These are phyloP conservation scores for Cryptosporidium ubiquitum DNA, from an alignment of 169 alveolate species.

Conservation along the genomic window DNA sequence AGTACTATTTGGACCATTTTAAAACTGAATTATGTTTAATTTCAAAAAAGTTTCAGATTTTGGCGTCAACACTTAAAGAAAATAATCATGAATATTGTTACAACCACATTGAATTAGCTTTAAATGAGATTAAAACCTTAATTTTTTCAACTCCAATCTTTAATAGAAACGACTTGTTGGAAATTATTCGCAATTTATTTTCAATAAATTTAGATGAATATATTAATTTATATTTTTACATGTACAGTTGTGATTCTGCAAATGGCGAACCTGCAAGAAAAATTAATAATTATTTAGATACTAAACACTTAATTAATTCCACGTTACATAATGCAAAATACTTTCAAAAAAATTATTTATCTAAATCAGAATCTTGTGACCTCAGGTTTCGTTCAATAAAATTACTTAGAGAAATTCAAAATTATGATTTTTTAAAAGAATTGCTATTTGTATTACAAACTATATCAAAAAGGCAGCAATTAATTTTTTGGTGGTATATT, in stretches of 20 bases:
- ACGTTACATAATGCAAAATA: neutral
- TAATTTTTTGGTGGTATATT: constrained; percentile 22
- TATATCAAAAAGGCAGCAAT: constrained; percentile 9
- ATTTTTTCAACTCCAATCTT: constrained; percentile 1
- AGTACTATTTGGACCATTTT: neutral
- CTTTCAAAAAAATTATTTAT: neutral
- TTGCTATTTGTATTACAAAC: constrained; percentile 12
- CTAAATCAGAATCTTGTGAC: neutral
- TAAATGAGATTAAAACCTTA: neutral
- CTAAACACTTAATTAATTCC: neutral
- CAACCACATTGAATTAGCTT: neutral
- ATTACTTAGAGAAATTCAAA: neutral
- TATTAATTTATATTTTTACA: neutral
- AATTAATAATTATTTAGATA: neutral
- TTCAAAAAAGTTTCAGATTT: constrained; percentile 3
- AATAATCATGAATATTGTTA: neutral
- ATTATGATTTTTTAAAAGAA: neutral
- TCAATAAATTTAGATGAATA: neutral
- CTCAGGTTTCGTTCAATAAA: neutral
- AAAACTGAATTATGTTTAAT: neutral
- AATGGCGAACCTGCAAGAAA: neutral
- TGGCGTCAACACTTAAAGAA: neutral
- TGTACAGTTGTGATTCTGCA: neutral
- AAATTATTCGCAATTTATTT: constrained; percentile 2
- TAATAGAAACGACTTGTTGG: constrained; percentile 5